Evolutionary conservation across 495 filamentous ascomycete species (phyloP).

Genomic region (Aspergillus sparsus): DNA sequence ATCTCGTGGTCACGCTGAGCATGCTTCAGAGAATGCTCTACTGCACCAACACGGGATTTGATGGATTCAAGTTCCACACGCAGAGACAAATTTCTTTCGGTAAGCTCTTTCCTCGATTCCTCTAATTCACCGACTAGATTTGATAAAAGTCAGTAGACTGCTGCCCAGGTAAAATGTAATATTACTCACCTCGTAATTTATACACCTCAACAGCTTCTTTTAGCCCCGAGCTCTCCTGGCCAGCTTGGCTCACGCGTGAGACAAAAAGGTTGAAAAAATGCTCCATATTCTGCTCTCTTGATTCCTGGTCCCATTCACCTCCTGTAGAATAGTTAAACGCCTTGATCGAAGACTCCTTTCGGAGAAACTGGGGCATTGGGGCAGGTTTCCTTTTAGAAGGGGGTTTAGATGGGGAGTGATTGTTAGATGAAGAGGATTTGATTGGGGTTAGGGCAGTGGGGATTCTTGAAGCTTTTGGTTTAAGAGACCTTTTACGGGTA

Average conservation of each 20-base stretch:
- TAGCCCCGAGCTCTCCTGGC: conserved; percentile 59
- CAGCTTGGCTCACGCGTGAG: conserved; percentile 60
- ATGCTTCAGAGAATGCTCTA: conserved; percentile 50
- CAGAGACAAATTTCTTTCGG: conserved; percentile 55
- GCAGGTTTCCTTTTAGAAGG: conserved; percentile 29
- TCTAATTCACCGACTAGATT: conserved; percentile 69
- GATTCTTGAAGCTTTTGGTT: conserved; percentile 21
- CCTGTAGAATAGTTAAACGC: conserved; percentile 45
- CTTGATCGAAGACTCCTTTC: conserved; percentile 66
- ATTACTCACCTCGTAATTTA: conserved; percentile 70
- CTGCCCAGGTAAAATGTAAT: not conserved
- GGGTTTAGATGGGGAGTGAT: conserved; percentile 27
- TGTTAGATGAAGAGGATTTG: conserved; percentile 20
- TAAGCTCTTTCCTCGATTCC: conserved; percentile 55
- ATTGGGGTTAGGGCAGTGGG: conserved; percentile 27
- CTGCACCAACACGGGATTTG: conserved; percentile 47
- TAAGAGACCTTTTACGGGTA: conserved; percentile 20
- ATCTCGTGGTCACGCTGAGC: conserved; percentile 55
- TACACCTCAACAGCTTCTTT: conserved; percentile 70
- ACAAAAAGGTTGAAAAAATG: conserved; percentile 59
- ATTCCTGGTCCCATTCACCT: conserved; percentile 72
- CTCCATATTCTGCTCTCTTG: conserved; percentile 66
- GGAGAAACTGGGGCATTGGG: conserved; percentile 54
- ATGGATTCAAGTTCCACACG: conserved; percentile 60
- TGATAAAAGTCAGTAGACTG: conserved; percentile 5